Base-by-base conservation (phyloP, 345 rosid species). In the Lenwebbia sp. region DNA sequence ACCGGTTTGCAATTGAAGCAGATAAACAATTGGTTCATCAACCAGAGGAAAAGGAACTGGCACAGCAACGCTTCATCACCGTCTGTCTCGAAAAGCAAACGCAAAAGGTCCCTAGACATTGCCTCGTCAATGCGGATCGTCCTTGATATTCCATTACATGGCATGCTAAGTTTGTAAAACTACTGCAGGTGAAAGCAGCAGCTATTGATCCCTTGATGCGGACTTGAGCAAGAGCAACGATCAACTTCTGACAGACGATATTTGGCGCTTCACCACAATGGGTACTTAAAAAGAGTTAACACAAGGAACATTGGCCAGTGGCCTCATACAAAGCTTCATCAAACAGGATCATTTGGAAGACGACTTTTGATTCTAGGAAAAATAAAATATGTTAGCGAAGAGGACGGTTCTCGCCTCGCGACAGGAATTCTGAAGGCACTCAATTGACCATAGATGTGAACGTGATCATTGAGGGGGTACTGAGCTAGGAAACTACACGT, bases 41-140 rank as follows among this genome's bases (percentile, higher is more conserved):
- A 97, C 88, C 99, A 98, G 85, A 94, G 99, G 90, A 98, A 98
- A 92, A 92, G 99, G 88, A 98, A 98, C 85, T 98, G 99, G 99
- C 97, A 98, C 85, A 96, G 93, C 85, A 96, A 94, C 86, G 95
- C 99, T 86, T 70, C 81, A 19, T 98, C 99, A 55, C 95, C 99
- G 9, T 93, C 97, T 0, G 93, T 88, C 88, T 86, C 89, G 90
- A 98, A 98, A 92, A 95, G 90, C 95, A 98, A 96, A 89, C 95
- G 98, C 88, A 98, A 95, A 91, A 96, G 96, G 99, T 98, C 47
- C 13, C 47, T 5, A 37, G 47, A 21, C 47, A 11, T 37, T 9
- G 26, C 81, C 81, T 70, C 2, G 3, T 21, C 22, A 70, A 70
- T 70, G 81, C 47, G 13, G 21, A 37, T 37, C 76, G 37, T 70